phyloP scores from a whole-genome alignment of 495 filamentous ascomycete genomes.

The Xylaria castorea region DNA sequence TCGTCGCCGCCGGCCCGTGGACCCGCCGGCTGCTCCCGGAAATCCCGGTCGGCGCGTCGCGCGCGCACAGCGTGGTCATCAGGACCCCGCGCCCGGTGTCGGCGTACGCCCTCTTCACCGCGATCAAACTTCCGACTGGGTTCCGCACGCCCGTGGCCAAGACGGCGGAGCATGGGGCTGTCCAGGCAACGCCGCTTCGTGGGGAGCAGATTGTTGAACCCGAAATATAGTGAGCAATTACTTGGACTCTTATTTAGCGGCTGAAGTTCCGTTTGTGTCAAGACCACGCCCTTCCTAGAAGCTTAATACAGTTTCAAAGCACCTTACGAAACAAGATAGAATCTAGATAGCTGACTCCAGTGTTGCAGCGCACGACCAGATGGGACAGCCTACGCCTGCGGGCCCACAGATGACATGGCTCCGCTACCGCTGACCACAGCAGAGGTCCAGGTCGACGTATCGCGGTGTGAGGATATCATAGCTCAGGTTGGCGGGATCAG shows the following conservation, averaged over 20 bases:
- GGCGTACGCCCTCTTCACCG: slow-evolving; percentile 81
- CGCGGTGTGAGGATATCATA: slow-evolving; percentile 79
- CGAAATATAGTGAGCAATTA: slow-evolving; percentile 70
- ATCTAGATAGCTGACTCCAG: neutral
- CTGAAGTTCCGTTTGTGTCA: neutral
- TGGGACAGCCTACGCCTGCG: slow-evolving; percentile 82
- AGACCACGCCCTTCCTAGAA: neutral
- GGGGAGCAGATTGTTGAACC: slow-evolving; percentile 66
- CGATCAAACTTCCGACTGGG: slow-evolving; percentile 71
- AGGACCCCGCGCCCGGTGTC: slow-evolving; percentile 65
- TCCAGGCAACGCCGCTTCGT: slow-evolving; percentile 33
- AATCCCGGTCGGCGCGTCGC: slow-evolving; percentile 75
- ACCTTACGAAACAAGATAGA: neutral
- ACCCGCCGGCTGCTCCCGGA: slow-evolving; percentile 71
- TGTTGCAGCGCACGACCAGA: slow-evolving; percentile 68
- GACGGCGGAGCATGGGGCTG: slow-evolving; percentile 46
- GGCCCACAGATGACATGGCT: slow-evolving; percentile 70
- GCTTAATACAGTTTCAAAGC: neutral
- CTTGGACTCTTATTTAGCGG: neutral
- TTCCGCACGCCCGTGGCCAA: slow-evolving; percentile 43
- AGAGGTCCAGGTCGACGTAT: slow-evolving; percentile 74
- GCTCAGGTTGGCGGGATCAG: slow-evolving; percentile 73
- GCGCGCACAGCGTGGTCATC: slow-evolving; percentile 85
- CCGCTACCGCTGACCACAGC: slow-evolving; percentile 72
- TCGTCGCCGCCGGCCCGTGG: slow-evolving; percentile 85